Base-by-base conservation (phyloP, 2,329 filamentous ascomycete genomes). In the Arthrobotrys sinensis region DNA sequence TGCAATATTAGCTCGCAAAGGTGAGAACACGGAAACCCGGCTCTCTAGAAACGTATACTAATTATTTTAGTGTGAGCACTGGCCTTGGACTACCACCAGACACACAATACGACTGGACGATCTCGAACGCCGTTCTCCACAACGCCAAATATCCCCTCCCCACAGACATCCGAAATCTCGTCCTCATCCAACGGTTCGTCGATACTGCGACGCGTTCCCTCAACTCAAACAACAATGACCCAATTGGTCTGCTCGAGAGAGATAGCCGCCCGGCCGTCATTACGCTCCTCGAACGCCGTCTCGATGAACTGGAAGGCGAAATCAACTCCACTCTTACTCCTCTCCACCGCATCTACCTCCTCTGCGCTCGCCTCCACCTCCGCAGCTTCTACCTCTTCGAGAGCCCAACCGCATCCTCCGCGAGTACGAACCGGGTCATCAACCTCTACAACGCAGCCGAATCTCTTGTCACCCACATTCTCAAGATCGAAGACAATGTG, bases 61-160 rank as follows among this genome's bases (percentile, higher is more conserved):
- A 69, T 43, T 10, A 12, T 1, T 55, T 19, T 43, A 91, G 90
- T 70, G 89, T 94, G 50, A 92, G 92, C n/a, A 95, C 93, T 3
- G 92, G 92, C 19, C 93, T 94, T 81, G 92, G 92, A 4, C 92
- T 94, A 83, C 92, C 93, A 6, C 92, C 92, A 4, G 92, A 92
- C 53, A 93, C 90, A 64, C 87, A 91, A 57, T 94, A 92, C 84
- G 92, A 92, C 84, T 94, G 89, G 88, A 94, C 90, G 1, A 86
- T 92, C 77, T 90, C 88, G 53, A 86, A 89, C 81, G 86, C 89
- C 60, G 87, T 89, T 0, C 89, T 89, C 57, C 88, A 90, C 79
- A 87, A 88, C 52, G 88, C 88, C 0, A 88, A 89, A 1, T 88
- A 90, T 79, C 87, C 88, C 62, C 84, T 91, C 53, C 87, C 88